Base-by-base conservation (phyloP, 177 flowering plant species). In the Telopea speciosissima region DNA sequence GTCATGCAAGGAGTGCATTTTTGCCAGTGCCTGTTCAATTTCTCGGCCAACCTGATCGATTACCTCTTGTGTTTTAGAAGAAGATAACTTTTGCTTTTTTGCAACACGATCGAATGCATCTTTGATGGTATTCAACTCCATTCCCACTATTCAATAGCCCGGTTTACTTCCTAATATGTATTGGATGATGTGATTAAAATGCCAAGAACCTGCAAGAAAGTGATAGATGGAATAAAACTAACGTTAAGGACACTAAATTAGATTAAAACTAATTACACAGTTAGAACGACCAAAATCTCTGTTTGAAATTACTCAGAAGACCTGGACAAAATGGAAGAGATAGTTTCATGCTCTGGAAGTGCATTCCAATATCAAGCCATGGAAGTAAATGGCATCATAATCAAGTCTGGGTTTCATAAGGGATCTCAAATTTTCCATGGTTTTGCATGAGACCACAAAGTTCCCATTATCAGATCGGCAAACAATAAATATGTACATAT, bases 31-130 rank as follows among this genome's bases (percentile, higher is more conserved):
- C 33, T 79, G 77, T 67, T 81, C 89, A 9, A 89, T 83, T 86
- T 92, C 91, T 71, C 70, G 84, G 63, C 69, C 73, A 59, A 88
- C 74, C 62, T 76, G 87, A 14, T 90, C 89, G 61, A 90, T 80
- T 36, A 85, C 79, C 81, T 89, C 94, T 67, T 84, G 86, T 67
- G 85, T 71, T 75, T 84, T 89, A 16, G 91, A 89, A 49, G 80
- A 77, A 24, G 82, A 83, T 19, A 90, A 65, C 77, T 85, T 91
- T 74, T 90, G 97, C 79, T 88, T 91, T 84, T 91, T 93, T 16
- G 88, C 59, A 59, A 89, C 89, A 56, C 89, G 86, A 64, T 88
- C 93, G 82, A 93, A 90, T 71, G 90, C 89, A 83, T 89, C 97
- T 79, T 83, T 89, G 64, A 88, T 82, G 68, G 78, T 75, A 70